Evolutionary conservation across 129 eudicot species (phyloP).

Genomic region (Pulicaria dysenterica): DNA sequence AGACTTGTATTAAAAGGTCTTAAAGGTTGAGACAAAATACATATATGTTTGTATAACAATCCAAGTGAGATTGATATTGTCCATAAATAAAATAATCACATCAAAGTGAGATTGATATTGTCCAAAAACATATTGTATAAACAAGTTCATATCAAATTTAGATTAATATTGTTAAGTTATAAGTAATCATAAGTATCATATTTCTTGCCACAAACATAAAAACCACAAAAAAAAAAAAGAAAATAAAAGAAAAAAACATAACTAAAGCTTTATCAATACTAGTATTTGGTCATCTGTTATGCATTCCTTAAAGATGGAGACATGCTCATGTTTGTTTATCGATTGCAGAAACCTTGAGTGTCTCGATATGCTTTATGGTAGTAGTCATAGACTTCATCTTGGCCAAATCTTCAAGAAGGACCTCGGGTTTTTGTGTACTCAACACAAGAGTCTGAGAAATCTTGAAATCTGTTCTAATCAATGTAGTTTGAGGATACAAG

Average conservation of each 20-base stretch:
- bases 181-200: neutral
- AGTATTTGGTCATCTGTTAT: neutral
- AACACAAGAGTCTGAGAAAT: constrained; percentile 28
- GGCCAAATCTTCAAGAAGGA: constrained; percentile 10
- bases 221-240: too few relatives aligned
- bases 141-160: constrained; percentile 7
- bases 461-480: neutral
- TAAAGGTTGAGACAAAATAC: too few relatives aligned
- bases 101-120: too few relatives aligned
- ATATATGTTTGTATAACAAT: too few relatives aligned
- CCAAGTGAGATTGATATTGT: too few relatives aligned
- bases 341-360: constrained; percentile 21
- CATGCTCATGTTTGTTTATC: constrained; percentile 22
- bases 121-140: too few relatives aligned
- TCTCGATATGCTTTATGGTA: constrained; percentile 31
- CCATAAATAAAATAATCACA: too few relatives aligned
- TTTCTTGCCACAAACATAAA: constrained; percentile 4
- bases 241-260: neutral
- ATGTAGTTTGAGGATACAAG: constrained; percentile 33
- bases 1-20: too few relatives aligned
- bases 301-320: neutral
- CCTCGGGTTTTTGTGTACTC: constrained; percentile 22
- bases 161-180: neutral
- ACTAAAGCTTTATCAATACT: constrained; percentile 1
- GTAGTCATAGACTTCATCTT: constrained; percentile 9